Evolutionary conservation across 352 stramenopile species (phyloP), one percentile per base, ranked within the genome.

Genomic region (Phytophthora sp.): DNA sequence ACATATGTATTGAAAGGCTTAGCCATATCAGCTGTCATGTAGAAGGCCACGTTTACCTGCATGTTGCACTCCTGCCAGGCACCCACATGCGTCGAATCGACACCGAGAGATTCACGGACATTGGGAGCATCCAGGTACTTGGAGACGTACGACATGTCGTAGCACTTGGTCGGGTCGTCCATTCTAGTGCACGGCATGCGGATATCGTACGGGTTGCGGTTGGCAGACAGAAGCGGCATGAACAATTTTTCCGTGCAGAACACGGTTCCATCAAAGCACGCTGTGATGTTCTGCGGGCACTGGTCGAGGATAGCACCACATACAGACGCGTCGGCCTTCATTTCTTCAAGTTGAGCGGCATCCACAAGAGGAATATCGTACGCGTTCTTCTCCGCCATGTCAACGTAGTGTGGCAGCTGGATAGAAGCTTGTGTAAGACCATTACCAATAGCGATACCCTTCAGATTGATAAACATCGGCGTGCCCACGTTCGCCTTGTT

Each of bases 1-100:
- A 98, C 74, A 53, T 91, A 89, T 7, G 71, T 63, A 29, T 90
- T 80, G 69, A 96, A 98, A 24, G 95, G 80, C 63, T 97, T 94
- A 76, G 98, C 97, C 82, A 85, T 95, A 69, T 99, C 95, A 18
- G 69, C 76, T 26, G 84, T 72, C 30, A 63, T 50, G 24, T 63
- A 76, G 66, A 99, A 98, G 7, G 85, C 85, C 47, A 82, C 59
- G 58, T 96, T 94, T 29, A 99, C 91, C 3, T 92, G 63, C 72
- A 90, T 91, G 75, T 98, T 98, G 80, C 95, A 98, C 26, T 89
- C 81, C 46, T 95, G 65, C 95, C 96, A 99, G 35, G 64, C 29
- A 21, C 59, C 49, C 1, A 85, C 68, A 20, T 69, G 66, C 38
- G 71, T 66, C 52, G 67, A 68, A 45, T 78, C 66, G 1, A 87